phyloP scores from a whole-genome alignment of 2,329 filamentous ascomycete species.

The Xylogone sp. region DNA sequence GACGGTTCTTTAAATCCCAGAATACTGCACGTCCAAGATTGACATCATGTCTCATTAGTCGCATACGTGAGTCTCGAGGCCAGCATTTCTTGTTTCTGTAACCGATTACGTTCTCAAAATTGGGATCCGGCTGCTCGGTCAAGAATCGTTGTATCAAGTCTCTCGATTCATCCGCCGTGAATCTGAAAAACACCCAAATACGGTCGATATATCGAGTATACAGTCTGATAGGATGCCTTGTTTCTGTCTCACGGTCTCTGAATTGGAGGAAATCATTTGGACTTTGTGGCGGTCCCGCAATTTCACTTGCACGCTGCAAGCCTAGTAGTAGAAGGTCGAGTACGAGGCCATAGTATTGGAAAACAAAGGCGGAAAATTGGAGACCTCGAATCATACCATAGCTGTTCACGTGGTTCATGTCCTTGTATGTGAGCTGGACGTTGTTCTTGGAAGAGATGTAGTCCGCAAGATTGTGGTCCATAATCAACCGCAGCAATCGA shows the following conservation, averaged over 20 bases:
- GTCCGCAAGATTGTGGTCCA: slow-evolving; percentile 98
- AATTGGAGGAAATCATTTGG: slow-evolving; percentile 99
- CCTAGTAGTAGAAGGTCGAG: slow-evolving; percentile 90
- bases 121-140: slow-evolving; percentile 96
- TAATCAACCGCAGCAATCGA: slow-evolving; percentile 86
- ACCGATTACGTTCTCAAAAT: slow-evolving; percentile 98
- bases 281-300: slow-evolving; percentile 87
- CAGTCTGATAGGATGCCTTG: slow-evolving; percentile 90
- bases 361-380: slow-evolving; percentile 97
- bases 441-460: slow-evolving; percentile 99
- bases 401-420: slow-evolving; percentile 99
- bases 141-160: slow-evolving; percentile 97
- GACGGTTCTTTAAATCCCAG: slow-evolving; percentile 96
- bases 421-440: slow-evolving; percentile 97
- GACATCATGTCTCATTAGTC: slow-evolving; percentile 97
- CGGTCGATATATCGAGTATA: slow-evolving; percentile 98
- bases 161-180: slow-evolving; percentile 88
- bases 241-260: slow-evolving; percentile 87
- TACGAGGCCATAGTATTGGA: slow-evolving; percentile 97
- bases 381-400: slow-evolving; percentile 98
- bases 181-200: slow-evolving; percentile 97
- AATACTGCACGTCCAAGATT: slow-evolving; percentile 96
- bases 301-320: slow-evolving; percentile 93
- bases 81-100: slow-evolving; percentile 99
- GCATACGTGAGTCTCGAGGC: slow-evolving; percentile 96